Conservation (phyloP, 2,329 filamentous ascomycete species). For the Cercospora canescens region DNA sequence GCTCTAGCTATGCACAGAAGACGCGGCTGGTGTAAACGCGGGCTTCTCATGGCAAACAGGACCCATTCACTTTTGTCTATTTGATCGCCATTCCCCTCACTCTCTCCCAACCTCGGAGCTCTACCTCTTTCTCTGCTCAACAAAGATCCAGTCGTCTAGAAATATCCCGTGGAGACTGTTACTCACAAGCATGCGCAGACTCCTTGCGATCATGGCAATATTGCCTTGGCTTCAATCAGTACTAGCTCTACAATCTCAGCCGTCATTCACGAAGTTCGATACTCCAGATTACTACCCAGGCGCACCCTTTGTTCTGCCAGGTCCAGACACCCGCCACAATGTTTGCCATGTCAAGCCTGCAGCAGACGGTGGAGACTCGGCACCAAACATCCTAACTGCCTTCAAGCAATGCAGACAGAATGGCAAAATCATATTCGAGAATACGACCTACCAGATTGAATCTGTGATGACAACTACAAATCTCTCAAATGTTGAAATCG, state of each 20-base stretch:
- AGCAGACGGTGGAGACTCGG: conserved; percentile 43
- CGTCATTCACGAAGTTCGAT: not conserved
- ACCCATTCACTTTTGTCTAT: not conserved
- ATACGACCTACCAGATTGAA: conserved; percentile 51
- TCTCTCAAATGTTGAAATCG: conserved; percentile 49
- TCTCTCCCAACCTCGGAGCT: not conserved
- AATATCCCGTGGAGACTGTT: not conserved
- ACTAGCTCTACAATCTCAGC: conserved; percentile 3
- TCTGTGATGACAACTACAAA: conserved; percentile 52
- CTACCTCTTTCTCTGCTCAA: not conserved
- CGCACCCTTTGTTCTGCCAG: conserved; percentile 11
- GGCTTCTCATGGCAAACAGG: not conserved
- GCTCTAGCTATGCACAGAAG: not conserved
- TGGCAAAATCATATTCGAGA: conserved; percentile 53
- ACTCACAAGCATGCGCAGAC: conserved; percentile 5
- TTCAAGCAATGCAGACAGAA: conserved; percentile 52
- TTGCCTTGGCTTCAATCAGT: conserved; percentile 13
- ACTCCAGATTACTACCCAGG: conserved; percentile 19
- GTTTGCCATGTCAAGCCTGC: conserved; percentile 12
- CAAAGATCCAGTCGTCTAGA: not conserved
- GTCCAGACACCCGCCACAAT: conserved; percentile 8
- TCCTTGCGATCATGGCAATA: conserved; percentile 1
- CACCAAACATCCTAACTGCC: conserved; percentile 53
- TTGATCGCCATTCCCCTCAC: not conserved
- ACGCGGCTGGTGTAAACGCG: not conserved